phyloP scores from a whole-genome alignment of 331 rosid species.

The Rhamnella rubrinervis region DNA sequence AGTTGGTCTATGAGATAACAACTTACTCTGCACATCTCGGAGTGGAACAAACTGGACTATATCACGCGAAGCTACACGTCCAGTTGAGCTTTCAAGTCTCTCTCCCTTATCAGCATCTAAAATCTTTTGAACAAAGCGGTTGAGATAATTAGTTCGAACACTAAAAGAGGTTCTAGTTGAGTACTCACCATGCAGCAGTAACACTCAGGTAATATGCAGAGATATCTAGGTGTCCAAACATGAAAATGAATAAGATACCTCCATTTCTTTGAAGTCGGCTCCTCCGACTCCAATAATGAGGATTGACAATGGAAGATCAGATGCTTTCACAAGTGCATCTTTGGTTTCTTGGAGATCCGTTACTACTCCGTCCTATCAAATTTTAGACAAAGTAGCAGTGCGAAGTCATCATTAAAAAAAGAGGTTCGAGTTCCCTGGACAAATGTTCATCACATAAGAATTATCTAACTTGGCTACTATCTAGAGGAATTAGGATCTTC shows the following conservation, averaged over 20 bases:
- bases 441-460: not conserved
- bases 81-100: constrained; percentile 80
- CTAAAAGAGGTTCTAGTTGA: constrained; percentile 4
- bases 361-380: constrained; percentile 91
- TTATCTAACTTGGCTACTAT: not conserved
- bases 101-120: constrained; percentile 97
- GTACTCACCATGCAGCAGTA: not conserved
- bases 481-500: no score
- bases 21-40: constrained; percentile 88
- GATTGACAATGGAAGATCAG: constrained; percentile 91
- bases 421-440: not conserved
- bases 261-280: constrained; percentile 99
- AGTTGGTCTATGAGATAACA: not conserved
- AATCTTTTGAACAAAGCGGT: constrained; percentile 38
- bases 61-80: constrained; percentile 96
- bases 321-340: constrained; percentile 95
- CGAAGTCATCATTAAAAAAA: constrained; percentile 12
- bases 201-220: no score
- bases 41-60: constrained; percentile 95
- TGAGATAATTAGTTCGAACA: constrained; percentile 15
- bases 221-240: not conserved
- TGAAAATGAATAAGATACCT: constrained; percentile 42
- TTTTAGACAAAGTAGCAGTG: constrained; percentile 26
- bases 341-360: constrained; percentile 99
- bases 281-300: constrained; percentile 99